These are phyloP conservation scores for Suillus americanus DNA, from an alignment of 768 basidiomycete species.

Conservation along the genomic window DNA sequence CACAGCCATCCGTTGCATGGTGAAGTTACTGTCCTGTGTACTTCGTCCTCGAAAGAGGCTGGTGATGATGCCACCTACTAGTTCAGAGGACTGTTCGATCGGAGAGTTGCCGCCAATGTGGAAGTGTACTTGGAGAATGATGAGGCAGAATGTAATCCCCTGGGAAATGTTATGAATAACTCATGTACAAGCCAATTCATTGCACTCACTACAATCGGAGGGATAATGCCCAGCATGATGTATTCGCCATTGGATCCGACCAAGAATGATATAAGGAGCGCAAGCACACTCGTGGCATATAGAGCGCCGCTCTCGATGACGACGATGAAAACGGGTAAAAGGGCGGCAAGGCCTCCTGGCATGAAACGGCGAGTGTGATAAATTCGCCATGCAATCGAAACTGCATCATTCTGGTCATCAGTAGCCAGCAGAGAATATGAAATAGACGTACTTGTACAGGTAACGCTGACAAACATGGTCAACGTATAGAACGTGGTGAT, in stretches of 20 bases:
- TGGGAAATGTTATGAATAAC: not conserved
- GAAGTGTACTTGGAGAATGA: slow-evolving; percentile 10
- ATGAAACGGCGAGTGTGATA: slow-evolving; percentile 6
- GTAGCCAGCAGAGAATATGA: not conserved
- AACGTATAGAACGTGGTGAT: not conserved
- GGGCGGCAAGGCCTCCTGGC: not conserved
- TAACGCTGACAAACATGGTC: not conserved
- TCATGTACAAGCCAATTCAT: not conserved
- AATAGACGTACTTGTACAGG: not conserved
- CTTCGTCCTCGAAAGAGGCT: slow-evolving; percentile 3
- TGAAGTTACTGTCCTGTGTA: not conserved
- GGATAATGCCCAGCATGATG: not conserved
- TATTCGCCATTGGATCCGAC: slow-evolving; percentile 4
- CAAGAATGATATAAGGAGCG: slow-evolving; percentile 1
- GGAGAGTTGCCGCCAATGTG: not conserved
- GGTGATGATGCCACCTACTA: not conserved
- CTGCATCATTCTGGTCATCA: not conserved
- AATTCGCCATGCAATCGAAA: slow-evolving; percentile 4
- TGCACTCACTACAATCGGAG: slow-evolving; percentile 1
- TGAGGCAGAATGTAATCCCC: slow-evolving; percentile 7
- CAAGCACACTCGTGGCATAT: slow-evolving; percentile 6
- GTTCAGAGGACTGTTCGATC: not conserved
- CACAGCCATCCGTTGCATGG: slow-evolving; percentile 3
- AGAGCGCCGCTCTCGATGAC: slow-evolving; percentile 9
- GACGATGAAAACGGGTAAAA: slow-evolving; percentile 8